These are phyloP conservation scores for Phytomonas francai DNA, from an alignment of 208 protist species.

Conservation along the genomic window DNA sequence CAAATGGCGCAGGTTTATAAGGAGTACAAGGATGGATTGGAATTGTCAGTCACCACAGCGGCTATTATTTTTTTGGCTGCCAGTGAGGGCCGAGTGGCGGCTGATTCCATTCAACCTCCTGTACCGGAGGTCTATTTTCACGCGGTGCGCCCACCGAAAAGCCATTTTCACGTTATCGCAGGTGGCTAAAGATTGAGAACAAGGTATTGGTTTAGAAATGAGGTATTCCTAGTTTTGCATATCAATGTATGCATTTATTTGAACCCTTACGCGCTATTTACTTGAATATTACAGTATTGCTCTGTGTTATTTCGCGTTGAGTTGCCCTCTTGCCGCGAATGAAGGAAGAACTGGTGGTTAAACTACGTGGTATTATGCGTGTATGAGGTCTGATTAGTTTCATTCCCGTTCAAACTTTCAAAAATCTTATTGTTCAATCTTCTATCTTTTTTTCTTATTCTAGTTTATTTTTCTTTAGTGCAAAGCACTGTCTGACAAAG, in stretches of 20 bases:
- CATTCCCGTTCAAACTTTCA: too few species aligned
- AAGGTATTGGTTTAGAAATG: not conserved
- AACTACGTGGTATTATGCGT: too few species aligned
- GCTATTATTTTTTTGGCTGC: conserved; percentile 59
- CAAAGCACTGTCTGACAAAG: too few species aligned
- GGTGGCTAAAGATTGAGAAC: conserved; percentile 20
- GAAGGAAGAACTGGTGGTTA: too few species aligned
- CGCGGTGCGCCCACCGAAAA: conserved; percentile 31
- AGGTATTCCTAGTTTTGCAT: too few species aligned
- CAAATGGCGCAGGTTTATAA: conserved; percentile 35
- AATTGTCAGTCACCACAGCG: conserved; percentile 46
- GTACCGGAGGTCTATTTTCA: conserved; percentile 40
- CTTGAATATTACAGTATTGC: not conserved
- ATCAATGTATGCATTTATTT: too few species aligned
- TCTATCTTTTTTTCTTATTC: too few species aligned
- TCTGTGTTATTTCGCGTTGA: not conserved
- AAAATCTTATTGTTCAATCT: too few species aligned
- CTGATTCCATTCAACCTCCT: conserved; percentile 36
- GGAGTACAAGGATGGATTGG: conserved; percentile 31
- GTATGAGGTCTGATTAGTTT: too few species aligned
- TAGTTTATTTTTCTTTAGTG: too few species aligned
- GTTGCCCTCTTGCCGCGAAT: not conserved
- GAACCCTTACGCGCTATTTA: not conserved
- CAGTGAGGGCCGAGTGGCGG: conserved; percentile 23
- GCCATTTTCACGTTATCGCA: conserved; percentile 60